Base-by-base conservation (phyloP, 2,329 filamentous ascomycete species). In the Talaromyces rugulosus region DNA sequence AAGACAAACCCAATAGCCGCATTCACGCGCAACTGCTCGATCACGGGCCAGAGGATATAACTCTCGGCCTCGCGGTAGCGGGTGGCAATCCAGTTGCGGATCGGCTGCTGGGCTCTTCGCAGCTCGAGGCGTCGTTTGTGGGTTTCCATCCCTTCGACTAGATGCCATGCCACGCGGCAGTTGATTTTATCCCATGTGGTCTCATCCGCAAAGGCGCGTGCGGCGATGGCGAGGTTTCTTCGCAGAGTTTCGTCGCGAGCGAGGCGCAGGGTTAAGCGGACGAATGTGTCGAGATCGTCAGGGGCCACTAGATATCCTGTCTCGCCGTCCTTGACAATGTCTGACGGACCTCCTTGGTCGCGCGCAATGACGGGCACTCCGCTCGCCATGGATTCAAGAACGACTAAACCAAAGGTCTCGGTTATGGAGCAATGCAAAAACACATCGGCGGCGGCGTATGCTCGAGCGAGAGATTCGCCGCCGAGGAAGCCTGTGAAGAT, bases 101-200 rank as follows among this genome's bases (percentile, higher is more conserved):
- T 69, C 52, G 42, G 66, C 23, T 60, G 62, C 52, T 61, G 58
- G 3, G 54, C 51, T 40, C 51, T 33, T 18, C 58, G 56, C 33
- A 51, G n/a, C 56, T 63, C 53, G n/a, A 61, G 47, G 18, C 61
- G 55, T 36, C 64, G 58, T 16, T 28, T 53, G 60, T 54, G 77
- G 30, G 66, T 70, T 55, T 77, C 74, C 27, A 82, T 74, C 53
- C 82, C 77, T 16, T 80, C 77, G 3, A 81, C 77, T 75, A 90
- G 84, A 62, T 84, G 82, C 81, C 85, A 86, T 3, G 88, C 88
- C 0, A 89, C 87, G 56, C 83, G 85, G 67, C 88, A 88, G 75
- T 89, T 88, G 72, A 90, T 88, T 75, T 84, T 87, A 62, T 89
- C 86, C 88, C 88, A 90, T 0, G 86, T 90, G 2, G 85, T 87